phyloP scores from a whole-genome alignment of 345 rosid species.

The Bruguiera gymnorhiza region DNA sequence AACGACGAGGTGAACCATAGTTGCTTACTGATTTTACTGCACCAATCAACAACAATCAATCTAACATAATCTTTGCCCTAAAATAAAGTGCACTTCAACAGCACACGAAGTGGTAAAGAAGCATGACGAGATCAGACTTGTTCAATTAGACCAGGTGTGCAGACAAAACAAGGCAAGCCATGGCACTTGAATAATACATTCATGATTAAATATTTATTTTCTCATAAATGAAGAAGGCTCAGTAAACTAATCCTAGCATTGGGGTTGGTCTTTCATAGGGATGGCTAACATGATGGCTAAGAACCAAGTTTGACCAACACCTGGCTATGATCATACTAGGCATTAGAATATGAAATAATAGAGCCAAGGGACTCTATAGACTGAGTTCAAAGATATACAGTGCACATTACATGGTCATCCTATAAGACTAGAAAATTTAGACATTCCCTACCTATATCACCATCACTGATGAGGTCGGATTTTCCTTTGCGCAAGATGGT shows the following conservation, averaged over 20 bases:
- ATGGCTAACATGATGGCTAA: no score
- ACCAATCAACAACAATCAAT: conserved; percentile 15
- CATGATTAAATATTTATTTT: neutral
- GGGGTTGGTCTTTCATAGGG: no score
- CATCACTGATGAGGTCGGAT: conserved; percentile 74
- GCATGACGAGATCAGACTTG: neutral
- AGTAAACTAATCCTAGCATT: no score
- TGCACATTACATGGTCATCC: no score
- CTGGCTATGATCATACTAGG: no score
- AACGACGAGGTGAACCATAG: conserved; percentile 88
- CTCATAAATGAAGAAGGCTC: no score
- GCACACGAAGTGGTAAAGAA: neutral
- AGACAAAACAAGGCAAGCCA: neutral
- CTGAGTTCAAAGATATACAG: no score
- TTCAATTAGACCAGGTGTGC: neutral
- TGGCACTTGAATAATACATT: neutral
- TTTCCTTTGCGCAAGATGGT: conserved; percentile 85
- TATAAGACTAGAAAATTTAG: no score
- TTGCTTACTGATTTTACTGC: conserved; percentile 77
- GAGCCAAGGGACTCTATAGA: no score
- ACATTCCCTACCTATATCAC: conserved; percentile 55
- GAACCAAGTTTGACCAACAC: no score
- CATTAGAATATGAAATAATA: no score
- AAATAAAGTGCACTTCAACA: neutral
- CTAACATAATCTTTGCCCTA: neutral